A percentile compares a stretch with the other conserved stretches of the same genome.
phyloP scores from a whole-genome alignment of 768 basidiomycete species.

The Kwoniella europaea region DNA sequence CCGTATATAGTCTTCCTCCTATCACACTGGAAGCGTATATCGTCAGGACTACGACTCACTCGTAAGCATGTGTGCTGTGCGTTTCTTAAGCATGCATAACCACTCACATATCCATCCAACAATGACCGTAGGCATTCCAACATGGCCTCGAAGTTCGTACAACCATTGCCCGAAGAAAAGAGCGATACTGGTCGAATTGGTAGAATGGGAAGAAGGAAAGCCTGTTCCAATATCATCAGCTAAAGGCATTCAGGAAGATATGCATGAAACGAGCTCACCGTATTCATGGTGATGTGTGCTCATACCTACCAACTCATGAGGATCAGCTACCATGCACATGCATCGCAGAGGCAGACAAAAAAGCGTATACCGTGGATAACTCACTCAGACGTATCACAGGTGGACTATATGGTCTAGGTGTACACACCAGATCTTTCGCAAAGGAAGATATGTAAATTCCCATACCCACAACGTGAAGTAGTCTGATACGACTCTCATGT shows the following conservation, averaged over 20 bases:
- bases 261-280: slow-evolving; percentile 27
- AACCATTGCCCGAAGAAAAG: slow-evolving; percentile 66
- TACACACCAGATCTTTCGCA: slow-evolving; percentile 85
- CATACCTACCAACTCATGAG: slow-evolving; percentile 35
- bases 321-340: too few relatives aligned
- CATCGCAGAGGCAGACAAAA: too few relatives aligned
- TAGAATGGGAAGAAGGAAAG: slow-evolving; percentile 93
- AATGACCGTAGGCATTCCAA: slow-evolving; percentile 19
- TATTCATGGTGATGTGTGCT: slow-evolving; percentile 51
- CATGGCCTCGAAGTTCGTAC: slow-evolving; percentile 21
- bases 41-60: slow-evolving; percentile 30
- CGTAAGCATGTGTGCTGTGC: not conserved
- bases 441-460: slow-evolving; percentile 89
- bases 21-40: slow-evolving; percentile 55
- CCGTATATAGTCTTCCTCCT: slow-evolving; percentile 58
- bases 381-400: slow-evolving; percentile 87
- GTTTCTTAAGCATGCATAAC: not conserved
- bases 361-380: slow-evolving; percentile 44
- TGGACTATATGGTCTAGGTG: slow-evolving; percentile 86
- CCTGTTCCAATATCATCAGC: slow-evolving; percentile 59
- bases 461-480: slow-evolving; percentile 71
- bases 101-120: slow-evolving; percentile 33
- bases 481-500: slow-evolving; percentile 58
- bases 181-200: slow-evolving; percentile 86
- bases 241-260: not conserved